phyloP scores from a whole-genome alignment of 1,139 yeast species.

The Hansenula sp. region DNA sequence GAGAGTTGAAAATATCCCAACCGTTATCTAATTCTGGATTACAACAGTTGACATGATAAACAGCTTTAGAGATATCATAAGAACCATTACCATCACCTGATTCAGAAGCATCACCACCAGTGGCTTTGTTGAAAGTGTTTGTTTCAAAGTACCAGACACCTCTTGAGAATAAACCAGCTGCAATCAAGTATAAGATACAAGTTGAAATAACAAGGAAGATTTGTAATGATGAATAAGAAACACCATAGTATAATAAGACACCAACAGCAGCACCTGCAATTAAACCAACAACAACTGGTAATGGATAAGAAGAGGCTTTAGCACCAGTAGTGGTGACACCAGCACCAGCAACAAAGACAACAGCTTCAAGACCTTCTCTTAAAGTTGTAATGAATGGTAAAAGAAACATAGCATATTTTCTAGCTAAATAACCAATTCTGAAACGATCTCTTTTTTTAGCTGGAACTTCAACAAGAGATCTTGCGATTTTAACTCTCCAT shows the following conservation, averaged over 20 bases:
- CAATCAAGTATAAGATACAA: slow-evolving; percentile 71
- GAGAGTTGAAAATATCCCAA: slow-evolving; percentile 84
- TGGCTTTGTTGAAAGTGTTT: slow-evolving; percentile 48
- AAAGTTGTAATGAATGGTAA: slow-evolving; percentile 76
- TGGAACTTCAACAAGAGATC: slow-evolving; percentile 37
- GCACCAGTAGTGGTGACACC: slow-evolving; percentile 47
- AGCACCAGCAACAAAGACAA: slow-evolving; percentile 81
- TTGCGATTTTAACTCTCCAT: slow-evolving; percentile 71
- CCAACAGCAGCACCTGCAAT: slow-evolving; percentile 70
- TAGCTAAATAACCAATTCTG: slow-evolving; percentile 25
- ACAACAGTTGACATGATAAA: slow-evolving; percentile 91
- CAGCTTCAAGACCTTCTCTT: slow-evolving; percentile 86
- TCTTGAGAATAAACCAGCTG: slow-evolving; percentile 82
- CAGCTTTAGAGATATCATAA: slow-evolving; percentile 64
- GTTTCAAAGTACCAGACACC: slow-evolving; percentile 80
- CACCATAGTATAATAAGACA: slow-evolving; percentile 59
- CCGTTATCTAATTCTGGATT: slow-evolving; percentile 79
- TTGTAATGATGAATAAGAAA: slow-evolving; percentile 65
- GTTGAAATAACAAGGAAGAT: slow-evolving; percentile 73
- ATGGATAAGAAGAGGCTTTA: slow-evolving; percentile 65
- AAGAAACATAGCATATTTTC: slow-evolving; percentile 67
- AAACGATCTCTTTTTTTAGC: slow-evolving; percentile 25
- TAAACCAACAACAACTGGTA: slow-evolving; percentile 71
- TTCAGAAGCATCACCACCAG: slow-evolving; percentile 86
- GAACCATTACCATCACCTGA: slow-evolving; percentile 86